Evolutionary conservation across 768 basidiomycete genomes (phyloP), one percentile per base, ranked within the genome.

Genomic region (Ephemerocybe angulata): DNA sequence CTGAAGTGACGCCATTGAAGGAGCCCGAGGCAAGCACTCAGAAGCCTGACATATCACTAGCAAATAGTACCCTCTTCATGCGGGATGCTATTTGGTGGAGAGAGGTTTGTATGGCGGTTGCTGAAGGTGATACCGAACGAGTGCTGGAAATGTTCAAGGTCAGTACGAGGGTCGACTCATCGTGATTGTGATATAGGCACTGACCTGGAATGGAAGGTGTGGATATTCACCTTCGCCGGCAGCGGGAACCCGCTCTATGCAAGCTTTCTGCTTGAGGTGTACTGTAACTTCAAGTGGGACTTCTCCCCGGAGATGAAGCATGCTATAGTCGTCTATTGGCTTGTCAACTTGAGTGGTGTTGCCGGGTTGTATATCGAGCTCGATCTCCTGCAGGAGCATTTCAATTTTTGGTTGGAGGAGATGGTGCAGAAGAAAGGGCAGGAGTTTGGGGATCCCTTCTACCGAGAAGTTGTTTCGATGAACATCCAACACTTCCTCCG

Each of bases 301-400:
- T 63, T 55, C 22, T 40, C 53, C 2, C 43, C 41, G 13, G 54
- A 40, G n/a, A 49, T 64, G 13, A 49, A 50, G 7, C 33, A 65
- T 17, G 63, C 64, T 0, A 61, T 68, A 41, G 25, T 69, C 24
- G 57, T 52, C 28, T 68, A 67, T 50, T 70, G 68, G 68, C 58
- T 71, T 7, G 66, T 70, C 30, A 67, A 67, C 31, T 46, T 62
- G n/a, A 62, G 59, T 31, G 67, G 67, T 12, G 29, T 58, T 11
- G 43, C 59, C 0, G 60, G 60, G 1, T 46, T 41, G 3, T 71
- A 64, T 55, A 60, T 64, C 30, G 65, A 71, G 47, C 52, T 64
- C 37, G 68, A 70, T 35, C 52, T 70, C n/a, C 30, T 70, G 53
- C 68, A 70, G 52, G 67, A 69, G 50, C 61, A 67, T 35, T 56